Base-by-base conservation (phyloP, 495 filamentous ascomycete genomes). In the Pseudevernia furfuracea region DNA sequence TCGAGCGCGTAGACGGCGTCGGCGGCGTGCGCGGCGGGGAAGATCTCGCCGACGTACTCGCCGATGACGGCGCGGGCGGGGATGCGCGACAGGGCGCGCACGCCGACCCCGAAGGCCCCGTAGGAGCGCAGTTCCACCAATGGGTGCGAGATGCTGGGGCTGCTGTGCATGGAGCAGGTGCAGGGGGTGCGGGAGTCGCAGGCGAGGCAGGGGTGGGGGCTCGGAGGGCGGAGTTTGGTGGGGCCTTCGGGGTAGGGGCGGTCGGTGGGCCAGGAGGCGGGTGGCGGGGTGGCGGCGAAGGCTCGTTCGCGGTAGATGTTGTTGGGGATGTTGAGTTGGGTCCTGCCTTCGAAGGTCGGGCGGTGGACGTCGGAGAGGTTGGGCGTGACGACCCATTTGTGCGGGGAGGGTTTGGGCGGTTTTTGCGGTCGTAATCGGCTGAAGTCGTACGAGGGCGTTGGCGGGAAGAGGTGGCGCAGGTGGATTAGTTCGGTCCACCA, bases 61-160 rank as follows among this genome's bases (percentile, higher is more conserved):
- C 64, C 77, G 0, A 80, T 62, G 23, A 73, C 60, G 9, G 73
- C 64, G 3, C 69, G 67, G 9, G 34, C 23, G 15, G 59, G 61
- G 67, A 79, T 72, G 12, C 61, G 59, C 0, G 69, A 21, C 21
- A 80, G 72, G 0, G 73, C 62, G 7, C 76, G 72, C n/a, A 79
- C 66, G 0, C 76, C 77, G 25, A 69, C 64, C n/a, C 76, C 75
- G 52, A 63, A 73, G 7, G 4, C 14, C 32, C 66, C 67, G 43
- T 71, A 73, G 36, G 76, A 70, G 14, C 63, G 53, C 3, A 80
- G 69, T 61, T 80, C 76, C 3, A 77, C 61, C 46, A 77, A 43
- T 3, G 70, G 69, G 37, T 65, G 71, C 4, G 67, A 41, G 4
- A 67, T 39, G 9, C 2, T 5, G 11, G 39, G 38, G 39, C 19